Evolutionary conservation across 2,329 filamentous ascomycete genomes (phyloP).

Genomic region (Claviceps pusilla): DNA sequence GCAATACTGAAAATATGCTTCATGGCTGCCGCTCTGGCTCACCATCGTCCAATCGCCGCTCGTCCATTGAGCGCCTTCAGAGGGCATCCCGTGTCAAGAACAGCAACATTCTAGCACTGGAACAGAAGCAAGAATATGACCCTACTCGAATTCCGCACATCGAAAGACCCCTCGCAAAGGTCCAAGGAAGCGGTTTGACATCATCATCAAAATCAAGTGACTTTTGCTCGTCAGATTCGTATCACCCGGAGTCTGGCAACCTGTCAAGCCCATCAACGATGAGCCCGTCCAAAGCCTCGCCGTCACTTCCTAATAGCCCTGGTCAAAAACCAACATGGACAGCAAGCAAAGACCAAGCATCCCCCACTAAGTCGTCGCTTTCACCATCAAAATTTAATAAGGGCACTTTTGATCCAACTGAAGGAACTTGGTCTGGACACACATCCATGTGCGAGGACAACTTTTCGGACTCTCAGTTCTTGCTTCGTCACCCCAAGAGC

Average conservation of each 20-base stretch:
- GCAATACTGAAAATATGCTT: constrained; percentile 63
- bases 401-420: constrained; percentile 54
- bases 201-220: constrained; percentile 42
- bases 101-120: constrained; percentile 89
- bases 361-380: constrained; percentile 81
- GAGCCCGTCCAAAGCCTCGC: constrained; percentile 13
- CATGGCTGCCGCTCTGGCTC: constrained; percentile 45
- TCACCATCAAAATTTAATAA: constrained; percentile 54
- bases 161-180: constrained; percentile 65
- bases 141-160: constrained; percentile 61
- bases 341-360: constrained; percentile 56
- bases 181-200: constrained; percentile 57
- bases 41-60: constrained; percentile 61
- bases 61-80: constrained; percentile 90
- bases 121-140: constrained; percentile 87
- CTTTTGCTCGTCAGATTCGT: constrained; percentile 33
- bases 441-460: constrained; percentile 42
- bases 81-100: constrained; percentile 92
- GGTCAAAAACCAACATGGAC: constrained; percentile 23
- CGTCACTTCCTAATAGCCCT: constrained; percentile 2
- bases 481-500: constrained; percentile 83
- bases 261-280: constrained; percentile 25
- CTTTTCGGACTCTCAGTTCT: constrained; percentile 47
- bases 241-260: constrained; percentile 29
- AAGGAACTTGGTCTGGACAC: constrained; percentile 53